Evolutionary conservation across 2,329 filamentous ascomycete species (phyloP), one percentile per base, ranked within the genome.

Genomic region (Nigrospora osmanthi): DNA sequence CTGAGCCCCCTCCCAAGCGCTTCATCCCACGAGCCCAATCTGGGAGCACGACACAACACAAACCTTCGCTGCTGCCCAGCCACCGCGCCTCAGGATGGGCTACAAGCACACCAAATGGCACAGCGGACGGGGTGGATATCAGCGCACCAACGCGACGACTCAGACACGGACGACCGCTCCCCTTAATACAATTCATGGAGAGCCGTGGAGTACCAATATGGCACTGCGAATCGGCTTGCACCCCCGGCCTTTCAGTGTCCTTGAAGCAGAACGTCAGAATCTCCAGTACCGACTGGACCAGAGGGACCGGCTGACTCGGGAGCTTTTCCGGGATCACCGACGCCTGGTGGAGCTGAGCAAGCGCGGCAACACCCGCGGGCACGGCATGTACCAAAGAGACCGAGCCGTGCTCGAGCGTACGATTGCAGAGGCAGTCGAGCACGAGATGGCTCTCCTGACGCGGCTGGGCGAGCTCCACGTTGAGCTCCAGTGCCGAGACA

Each of bases 391-490:
- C 11, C 63, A 63, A 32, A 76, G 73, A 48, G 60, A 71, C 35
- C 54, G 70, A 5, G 57, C 60, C 3, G 61, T 69, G 44, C 47
- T 78, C 11, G 66, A 58, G 39, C 60, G 59, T 42, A 68, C 67
- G 46, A 65, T 80, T 31, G 54, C 60, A n/a, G 63, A 70, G 37
- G 68, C 64, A 0, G 66, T 68, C 3, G 62, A 67, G 43, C 71
- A 78, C 52, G 70, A 80, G 52, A 66, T 61, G 43, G 51, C 60
- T 14, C 67, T 77, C 7, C 56, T 72, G 35, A 46, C 61, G 14
- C 62, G 74, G 3, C 59, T 80, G n/a, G 60, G 67, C 12, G 73
- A 79, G 46, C 51, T 80, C 13, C 63, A 68, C 32, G 57, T 71
- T 14, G 73, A 80, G 56, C 66, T 74, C 13, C 67, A 70, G 50